phyloP scores from a whole-genome alignment of 257 asterid genomes.

The Nicotiana attenuata region DNA sequence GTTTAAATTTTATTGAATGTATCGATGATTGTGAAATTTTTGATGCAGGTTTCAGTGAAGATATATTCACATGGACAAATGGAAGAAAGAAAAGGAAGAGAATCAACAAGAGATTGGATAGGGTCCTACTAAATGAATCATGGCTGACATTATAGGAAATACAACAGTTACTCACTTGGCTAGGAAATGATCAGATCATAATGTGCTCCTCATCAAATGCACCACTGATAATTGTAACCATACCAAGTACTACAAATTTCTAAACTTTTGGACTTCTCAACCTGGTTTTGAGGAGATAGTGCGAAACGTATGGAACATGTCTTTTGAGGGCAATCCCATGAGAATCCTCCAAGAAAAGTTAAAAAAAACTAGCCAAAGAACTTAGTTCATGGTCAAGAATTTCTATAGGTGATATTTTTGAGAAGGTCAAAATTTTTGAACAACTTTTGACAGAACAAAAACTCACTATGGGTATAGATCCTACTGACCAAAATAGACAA shows the following conservation, averaged over 20 bases:
- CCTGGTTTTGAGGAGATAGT: not conserved
- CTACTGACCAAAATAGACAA: not conserved
- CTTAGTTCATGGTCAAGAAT: not conserved
- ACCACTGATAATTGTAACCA: not conserved
- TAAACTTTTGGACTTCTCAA: not conserved
- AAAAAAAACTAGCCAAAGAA: not conserved
- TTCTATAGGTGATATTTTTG: not conserved
- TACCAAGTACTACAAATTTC: not conserved
- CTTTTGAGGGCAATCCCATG: not conserved
- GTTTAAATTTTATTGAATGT: no score
- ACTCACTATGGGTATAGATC: not conserved
- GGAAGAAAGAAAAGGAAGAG: no score
- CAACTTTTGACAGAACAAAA: not conserved
- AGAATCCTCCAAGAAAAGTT: not conserved
- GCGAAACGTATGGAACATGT: no score
- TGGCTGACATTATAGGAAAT: not conserved
- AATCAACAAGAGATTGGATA: not conserved
- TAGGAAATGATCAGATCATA: not conserved
- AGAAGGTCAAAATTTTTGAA: not conserved
- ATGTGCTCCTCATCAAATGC: no score
- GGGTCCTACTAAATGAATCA: not conserved
- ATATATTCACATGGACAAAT: not conserved
- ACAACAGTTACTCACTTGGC: not conserved
- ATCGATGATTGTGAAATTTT: not conserved
- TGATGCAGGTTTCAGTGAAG: not conserved